phyloP scores from a whole-genome alignment of 305 asterid species.

The Fraxinus floribunda region DNA sequence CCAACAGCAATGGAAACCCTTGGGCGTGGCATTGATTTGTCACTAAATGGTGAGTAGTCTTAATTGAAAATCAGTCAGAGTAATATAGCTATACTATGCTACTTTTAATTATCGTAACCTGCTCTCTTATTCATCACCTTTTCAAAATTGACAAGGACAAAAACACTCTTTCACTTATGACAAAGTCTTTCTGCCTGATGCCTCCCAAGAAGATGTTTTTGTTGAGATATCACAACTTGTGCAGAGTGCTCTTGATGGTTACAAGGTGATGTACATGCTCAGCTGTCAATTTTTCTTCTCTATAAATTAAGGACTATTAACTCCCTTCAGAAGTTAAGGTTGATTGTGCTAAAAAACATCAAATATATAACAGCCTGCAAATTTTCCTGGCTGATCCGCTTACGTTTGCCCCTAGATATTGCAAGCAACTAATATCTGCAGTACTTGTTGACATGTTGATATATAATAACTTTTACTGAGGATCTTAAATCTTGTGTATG shows the following conservation, averaged over 20 bases:
- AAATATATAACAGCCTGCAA: background rate
- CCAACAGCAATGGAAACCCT: conserved; percentile 69
- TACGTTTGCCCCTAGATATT: background rate
- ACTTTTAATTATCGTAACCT: background rate
- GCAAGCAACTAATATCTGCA: background rate
- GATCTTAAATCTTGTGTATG: background rate
- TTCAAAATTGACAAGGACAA: conserved; percentile 52
- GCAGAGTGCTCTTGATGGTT: conserved; percentile 98
- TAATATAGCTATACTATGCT: background rate
- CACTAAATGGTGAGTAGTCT: conserved; percentile 60
- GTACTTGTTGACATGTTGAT: background rate
- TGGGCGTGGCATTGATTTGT: conserved; percentile 82
- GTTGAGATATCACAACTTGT: conserved; percentile 96
- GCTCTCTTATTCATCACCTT: conserved; percentile 14
- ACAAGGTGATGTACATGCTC: conserved; percentile 57
- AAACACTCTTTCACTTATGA: conserved; percentile 81
- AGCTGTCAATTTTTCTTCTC: conserved; percentile 15
- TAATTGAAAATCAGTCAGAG: background rate
- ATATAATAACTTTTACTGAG: background rate
- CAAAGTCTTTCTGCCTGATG: conserved; percentile 82
- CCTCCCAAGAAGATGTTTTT: conserved; percentile 83
- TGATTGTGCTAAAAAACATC: conserved; percentile 1
- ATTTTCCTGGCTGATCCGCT: background rate
- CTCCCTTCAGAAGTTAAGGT: conserved; percentile 15
- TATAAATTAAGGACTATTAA: background rate